Evolutionary conservation across 805 yeast species (phyloP).

Genomic region (Kuraishia floccosa): DNA sequence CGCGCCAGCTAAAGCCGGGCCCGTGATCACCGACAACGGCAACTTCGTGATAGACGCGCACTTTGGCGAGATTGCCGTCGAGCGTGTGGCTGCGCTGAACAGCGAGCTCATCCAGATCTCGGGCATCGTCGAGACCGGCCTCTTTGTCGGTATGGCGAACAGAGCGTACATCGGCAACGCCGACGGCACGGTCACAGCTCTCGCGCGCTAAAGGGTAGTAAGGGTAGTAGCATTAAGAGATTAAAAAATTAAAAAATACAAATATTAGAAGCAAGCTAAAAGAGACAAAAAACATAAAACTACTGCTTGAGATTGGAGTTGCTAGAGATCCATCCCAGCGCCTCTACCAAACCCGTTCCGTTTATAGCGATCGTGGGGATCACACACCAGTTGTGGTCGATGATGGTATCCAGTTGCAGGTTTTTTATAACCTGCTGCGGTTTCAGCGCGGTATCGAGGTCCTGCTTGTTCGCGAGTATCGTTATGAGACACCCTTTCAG

Average conservation of each 20-base stretch:
- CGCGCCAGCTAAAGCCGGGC: slow-evolving; percentile 90
- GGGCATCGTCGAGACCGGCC: slow-evolving; percentile 95
- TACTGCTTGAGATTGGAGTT: slow-evolving; percentile 17
- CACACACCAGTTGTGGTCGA: slow-evolving; percentile 79
- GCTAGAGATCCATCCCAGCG: slow-evolving; percentile 74
- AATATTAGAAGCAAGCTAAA: no score
- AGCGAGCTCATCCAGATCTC: slow-evolving; percentile 57
- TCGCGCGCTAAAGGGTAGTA: no score
- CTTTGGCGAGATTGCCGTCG: slow-evolving; percentile 61
- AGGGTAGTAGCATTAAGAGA: no score
- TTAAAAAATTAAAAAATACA: no score
- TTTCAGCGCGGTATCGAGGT: slow-evolving; percentile 56
- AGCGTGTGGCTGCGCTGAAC: slow-evolving; percentile 41
- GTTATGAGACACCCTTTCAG: slow-evolving; percentile 69
- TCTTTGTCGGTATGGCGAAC: slow-evolving; percentile 64
- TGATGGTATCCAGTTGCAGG: slow-evolving; percentile 47
- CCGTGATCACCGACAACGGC: slow-evolving; percentile 91
- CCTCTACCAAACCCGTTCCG: slow-evolving; percentile 85
- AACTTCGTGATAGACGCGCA: slow-evolving; percentile 90
- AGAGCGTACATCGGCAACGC: slow-evolving; percentile 86
- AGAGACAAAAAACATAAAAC: neutral
- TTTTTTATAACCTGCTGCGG: slow-evolving; percentile 73
- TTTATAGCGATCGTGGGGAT: slow-evolving; percentile 85
- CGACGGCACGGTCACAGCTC: slow-evolving; percentile 34
- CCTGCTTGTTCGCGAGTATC: slow-evolving; percentile 87